Evolutionary conservation across 73 alveolate genomes (phyloP).

Genomic region (Paramecium pentaurelia): DNA sequence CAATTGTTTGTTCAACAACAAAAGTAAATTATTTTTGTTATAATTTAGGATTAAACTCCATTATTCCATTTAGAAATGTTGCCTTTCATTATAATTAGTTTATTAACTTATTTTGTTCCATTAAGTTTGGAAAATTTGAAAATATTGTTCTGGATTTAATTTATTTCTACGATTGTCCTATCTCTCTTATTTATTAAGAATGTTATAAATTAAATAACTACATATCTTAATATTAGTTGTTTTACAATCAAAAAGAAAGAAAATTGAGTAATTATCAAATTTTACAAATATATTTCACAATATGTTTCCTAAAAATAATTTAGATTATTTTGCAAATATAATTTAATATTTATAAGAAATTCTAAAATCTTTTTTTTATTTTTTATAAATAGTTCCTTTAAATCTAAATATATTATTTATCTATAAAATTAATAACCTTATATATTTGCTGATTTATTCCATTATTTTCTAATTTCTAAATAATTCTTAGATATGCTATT

Average conservation of each 20-base stretch:
- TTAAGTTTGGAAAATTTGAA: background rate
- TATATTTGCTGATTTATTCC: background rate
- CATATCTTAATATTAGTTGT: background rate
- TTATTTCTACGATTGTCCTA: background rate
- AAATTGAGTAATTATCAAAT: background rate
- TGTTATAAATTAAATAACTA: background rate
- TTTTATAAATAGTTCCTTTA: background rate
- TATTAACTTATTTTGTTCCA: background rate
- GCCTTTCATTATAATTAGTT: background rate
- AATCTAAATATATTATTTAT: background rate
- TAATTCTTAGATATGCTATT: background rate
- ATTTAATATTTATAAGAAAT: background rate
- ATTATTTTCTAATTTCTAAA: background rate
- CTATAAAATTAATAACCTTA: background rate
- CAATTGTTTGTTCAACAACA: conserved; percentile 15
- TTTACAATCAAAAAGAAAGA: background rate
- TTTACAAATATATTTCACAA: background rate
- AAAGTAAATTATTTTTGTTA: background rate
- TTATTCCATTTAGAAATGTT: background rate
- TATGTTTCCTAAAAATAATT: background rate
- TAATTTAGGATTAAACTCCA: background rate
- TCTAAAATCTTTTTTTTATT: background rate
- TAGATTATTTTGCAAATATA: background rate
- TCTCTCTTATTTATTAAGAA: background rate
- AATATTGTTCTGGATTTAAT: background rate